phyloP scores from a whole-genome alignment of 495 filamentous ascomycete genomes.

The Geoglossum glabrum region DNA sequence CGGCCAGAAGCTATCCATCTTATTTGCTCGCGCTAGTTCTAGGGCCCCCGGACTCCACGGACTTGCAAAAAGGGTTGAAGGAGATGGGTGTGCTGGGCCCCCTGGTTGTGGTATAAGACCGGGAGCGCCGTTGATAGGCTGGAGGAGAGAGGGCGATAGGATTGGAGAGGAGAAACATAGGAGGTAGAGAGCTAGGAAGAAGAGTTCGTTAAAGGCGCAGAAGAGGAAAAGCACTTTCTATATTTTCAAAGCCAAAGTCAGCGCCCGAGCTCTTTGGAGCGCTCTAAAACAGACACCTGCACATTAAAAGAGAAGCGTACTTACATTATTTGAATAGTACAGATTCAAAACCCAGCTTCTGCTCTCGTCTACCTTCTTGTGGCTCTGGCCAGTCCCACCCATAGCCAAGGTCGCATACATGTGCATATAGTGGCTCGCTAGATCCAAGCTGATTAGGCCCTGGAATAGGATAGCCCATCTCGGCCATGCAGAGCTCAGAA shows the following conservation, averaged over 20 bases:
- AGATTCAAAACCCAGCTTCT: constrained; percentile 68
- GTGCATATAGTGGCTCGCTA: constrained; percentile 95
- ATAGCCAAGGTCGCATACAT: constrained; percentile 85
- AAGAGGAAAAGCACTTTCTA: constrained; percentile 81
- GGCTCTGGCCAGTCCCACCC: constrained; percentile 57
- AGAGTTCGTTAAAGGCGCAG: constrained; percentile 80
- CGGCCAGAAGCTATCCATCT: constrained; percentile 67
- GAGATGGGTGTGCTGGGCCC: constrained; percentile 40
- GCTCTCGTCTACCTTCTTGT: constrained; percentile 78
- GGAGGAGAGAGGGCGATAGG: constrained; percentile 65
- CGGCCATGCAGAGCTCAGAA: constrained; percentile 79
- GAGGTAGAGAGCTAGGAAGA: constrained; percentile 95
- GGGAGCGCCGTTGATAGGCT: constrained; percentile 21
- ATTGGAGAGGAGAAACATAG: constrained; percentile 83
- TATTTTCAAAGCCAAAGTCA: constrained; percentile 8
- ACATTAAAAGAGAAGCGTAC: constrained; percentile 11
- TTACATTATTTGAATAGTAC: constrained; percentile 91
- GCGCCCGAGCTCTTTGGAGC: background rate
- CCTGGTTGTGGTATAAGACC: constrained; percentile 40
- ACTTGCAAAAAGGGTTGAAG: constrained; percentile 50
- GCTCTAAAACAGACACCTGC: constrained; percentile 1
- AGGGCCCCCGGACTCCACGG: constrained; percentile 84
- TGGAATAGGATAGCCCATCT: constrained; percentile 88
- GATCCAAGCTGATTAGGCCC: constrained; percentile 69
- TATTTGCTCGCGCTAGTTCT: constrained; percentile 79